phyloP scores from a whole-genome alignment of 495 filamentous ascomycete genomes.

The Trichodelitschia bisporula region DNA sequence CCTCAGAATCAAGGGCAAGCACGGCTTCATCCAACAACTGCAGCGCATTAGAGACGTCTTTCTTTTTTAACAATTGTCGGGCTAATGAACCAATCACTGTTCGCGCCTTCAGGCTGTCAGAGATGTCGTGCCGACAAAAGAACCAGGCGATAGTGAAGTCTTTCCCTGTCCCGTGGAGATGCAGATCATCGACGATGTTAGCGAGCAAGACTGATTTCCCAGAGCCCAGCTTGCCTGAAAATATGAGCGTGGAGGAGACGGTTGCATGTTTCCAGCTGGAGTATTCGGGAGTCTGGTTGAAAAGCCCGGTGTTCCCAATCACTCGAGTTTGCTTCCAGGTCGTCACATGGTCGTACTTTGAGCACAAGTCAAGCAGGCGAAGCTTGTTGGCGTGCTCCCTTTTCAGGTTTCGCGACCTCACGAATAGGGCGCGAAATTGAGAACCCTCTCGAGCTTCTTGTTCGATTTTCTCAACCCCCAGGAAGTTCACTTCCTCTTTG shows the following conservation, averaged over 20 bases:
- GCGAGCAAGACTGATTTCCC: conserved; percentile 21
- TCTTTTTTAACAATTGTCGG: conserved; percentile 18
- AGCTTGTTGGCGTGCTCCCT: conserved; percentile 4
- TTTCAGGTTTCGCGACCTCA: conserved; percentile 7
- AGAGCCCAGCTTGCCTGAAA: conserved; percentile 19
- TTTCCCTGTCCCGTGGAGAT: conserved; percentile 8
- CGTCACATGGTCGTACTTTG: conserved; percentile 17
- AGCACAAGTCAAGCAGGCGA: conserved; percentile 17
- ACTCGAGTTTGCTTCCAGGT: conserved; percentile 22
- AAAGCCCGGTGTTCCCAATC: conserved; percentile 15
- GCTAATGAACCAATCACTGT: conserved; percentile 18
- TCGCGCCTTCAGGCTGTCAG: conserved; percentile 16
- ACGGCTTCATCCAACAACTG: conserved; percentile 6
- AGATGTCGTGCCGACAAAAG: conserved; percentile 20
- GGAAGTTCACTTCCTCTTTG: conserved; percentile 15
- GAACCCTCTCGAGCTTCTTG: conserved; percentile 15
- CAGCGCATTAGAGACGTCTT: too few species aligned
- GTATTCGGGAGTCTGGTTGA: conserved; percentile 12
- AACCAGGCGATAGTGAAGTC: conserved; percentile 16
- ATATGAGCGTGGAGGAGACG: conserved; percentile 13
- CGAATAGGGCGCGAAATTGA: conserved; percentile 9
- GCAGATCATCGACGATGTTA: conserved; percentile 21
- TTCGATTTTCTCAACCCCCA: conserved; percentile 13
- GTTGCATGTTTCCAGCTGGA: conserved; percentile 14
- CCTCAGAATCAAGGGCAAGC: conserved; percentile 7